These are phyloP conservation scores for Clitopilus hobsonii DNA, from an alignment of 768 basidiomycete species.

Conservation along the genomic window DNA sequence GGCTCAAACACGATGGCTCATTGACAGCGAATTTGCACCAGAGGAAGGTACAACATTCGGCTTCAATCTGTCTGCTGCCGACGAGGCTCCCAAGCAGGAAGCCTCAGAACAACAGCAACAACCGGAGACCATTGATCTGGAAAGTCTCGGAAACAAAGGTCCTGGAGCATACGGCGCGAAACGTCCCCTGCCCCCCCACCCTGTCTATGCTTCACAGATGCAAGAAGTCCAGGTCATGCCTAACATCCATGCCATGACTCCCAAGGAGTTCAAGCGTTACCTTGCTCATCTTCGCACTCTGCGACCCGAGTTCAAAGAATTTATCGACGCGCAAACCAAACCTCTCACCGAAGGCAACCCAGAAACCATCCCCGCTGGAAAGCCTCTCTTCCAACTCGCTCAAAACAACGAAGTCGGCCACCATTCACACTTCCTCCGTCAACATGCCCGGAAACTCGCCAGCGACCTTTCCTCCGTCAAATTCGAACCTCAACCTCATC, in stretches of 20 bases:
- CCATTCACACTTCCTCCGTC: slow-evolving; percentile 35
- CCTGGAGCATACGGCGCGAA: slow-evolving; percentile 20
- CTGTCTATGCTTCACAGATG: background rate
- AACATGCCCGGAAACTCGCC: slow-evolving; percentile 17
- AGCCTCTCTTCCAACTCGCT: slow-evolving; percentile 19
- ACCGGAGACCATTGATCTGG: slow-evolving; percentile 9
- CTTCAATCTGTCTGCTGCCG: background rate
- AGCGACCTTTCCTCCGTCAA: slow-evolving; percentile 14
- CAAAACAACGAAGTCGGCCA: slow-evolving; percentile 13
- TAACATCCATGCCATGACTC: slow-evolving; percentile 61
- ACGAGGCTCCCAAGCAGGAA: slow-evolving; percentile 7
- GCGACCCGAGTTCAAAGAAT: slow-evolving; percentile 49
- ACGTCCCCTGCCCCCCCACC: background rate
- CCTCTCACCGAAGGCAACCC: slow-evolving; percentile 12
- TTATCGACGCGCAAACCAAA: slow-evolving; percentile 25
- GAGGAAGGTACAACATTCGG: slow-evolving; percentile 14
- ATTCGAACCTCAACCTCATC: slow-evolving; percentile 66
- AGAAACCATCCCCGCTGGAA: slow-evolving; percentile 3
- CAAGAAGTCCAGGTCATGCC: slow-evolving; percentile 27
- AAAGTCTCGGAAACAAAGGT: slow-evolving; percentile 19
- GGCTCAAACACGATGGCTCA: slow-evolving; percentile 24
- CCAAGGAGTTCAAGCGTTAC: slow-evolving; percentile 52
- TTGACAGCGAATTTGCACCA: slow-evolving; percentile 44
- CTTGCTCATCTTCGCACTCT: slow-evolving; percentile 51
- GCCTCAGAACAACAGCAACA: slow-evolving; percentile 1